These are phyloP conservation scores for Cystobasidiaceae sp. DNA, from an alignment of 1,284 basidiomycete species.

Conservation along the genomic window DNA sequence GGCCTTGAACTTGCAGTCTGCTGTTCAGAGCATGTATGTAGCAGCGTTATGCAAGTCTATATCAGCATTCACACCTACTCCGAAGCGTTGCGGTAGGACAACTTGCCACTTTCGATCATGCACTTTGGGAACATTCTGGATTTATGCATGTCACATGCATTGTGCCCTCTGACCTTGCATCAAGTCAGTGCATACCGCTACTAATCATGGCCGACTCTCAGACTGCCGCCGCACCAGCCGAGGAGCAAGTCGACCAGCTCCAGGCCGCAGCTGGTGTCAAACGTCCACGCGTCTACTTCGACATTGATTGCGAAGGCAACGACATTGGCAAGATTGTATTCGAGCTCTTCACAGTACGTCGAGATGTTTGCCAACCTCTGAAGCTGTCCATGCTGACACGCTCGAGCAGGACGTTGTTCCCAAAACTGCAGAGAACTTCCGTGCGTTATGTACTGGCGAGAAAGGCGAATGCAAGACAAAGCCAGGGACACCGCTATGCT, in stretches of 20 bases:
- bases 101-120: too few relatives aligned
- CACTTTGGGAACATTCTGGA: too few relatives aligned
- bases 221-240: neutral
- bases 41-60: too few relatives aligned
- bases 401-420: slow-evolving; percentile 45
- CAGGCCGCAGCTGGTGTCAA: slow-evolving; percentile 14
- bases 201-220: too few relatives aligned
- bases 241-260: slow-evolving; percentile 9
- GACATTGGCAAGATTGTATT: slow-evolving; percentile 48
- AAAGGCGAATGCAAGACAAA: slow-evolving; percentile 57
- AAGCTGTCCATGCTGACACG: neutral
- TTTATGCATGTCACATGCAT: too few relatives aligned
- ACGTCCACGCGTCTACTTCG: slow-evolving; percentile 59
- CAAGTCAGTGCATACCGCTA: too few relatives aligned
- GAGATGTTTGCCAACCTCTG: slow-evolving; percentile 36
- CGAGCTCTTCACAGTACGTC: slow-evolving; percentile 45
- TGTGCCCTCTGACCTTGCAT: too few relatives aligned
- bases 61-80: too few relatives aligned
- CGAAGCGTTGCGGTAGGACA: too few relatives aligned
- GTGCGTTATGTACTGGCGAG: slow-evolving; percentile 47
- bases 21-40: too few relatives aligned
- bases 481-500: slow-evolving; percentile 49
- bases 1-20: too few relatives aligned
- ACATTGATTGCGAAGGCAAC: slow-evolving; percentile 58
- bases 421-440: slow-evolving; percentile 50